Evolutionary conservation across 2,329 filamentous ascomycete genomes (phyloP).

Genomic region (Xylaria hypoxylon): DNA sequence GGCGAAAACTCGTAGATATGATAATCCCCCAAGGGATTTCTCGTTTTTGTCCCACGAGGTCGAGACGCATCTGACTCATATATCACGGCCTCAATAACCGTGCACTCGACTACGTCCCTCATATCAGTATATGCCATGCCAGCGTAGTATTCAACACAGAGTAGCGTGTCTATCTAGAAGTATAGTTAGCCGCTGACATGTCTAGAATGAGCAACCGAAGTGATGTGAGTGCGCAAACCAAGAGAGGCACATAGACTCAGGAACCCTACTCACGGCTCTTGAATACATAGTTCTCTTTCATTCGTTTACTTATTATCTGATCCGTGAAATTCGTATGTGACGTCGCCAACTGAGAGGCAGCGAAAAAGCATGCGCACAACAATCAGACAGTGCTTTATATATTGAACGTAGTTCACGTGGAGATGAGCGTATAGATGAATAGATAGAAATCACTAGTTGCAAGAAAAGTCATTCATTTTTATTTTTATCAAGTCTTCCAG

Average conservation of each 20-base stretch:
- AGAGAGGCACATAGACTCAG: too few relatives aligned
- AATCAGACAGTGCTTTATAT: not conserved
- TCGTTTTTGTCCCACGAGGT: not conserved
- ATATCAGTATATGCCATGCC: not conserved
- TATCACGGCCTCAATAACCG: not conserved
- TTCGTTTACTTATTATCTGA: not conserved
- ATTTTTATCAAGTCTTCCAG: slow-evolving; percentile 24
- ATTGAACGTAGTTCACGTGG: not conserved
- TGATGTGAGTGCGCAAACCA: too few relatives aligned
- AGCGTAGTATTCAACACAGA: not conserved
- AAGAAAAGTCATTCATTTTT: not conserved
- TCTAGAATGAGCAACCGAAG: not conserved
- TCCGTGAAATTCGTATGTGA: not conserved
- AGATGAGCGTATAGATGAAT: not conserved
- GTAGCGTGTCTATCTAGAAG: not conserved
- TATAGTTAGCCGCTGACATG: not conserved
- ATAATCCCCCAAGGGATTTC: not conserved
- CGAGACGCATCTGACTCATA: not conserved
- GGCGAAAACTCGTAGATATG: not conserved
- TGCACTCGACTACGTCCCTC: not conserved
- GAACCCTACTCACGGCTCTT: too few relatives aligned
- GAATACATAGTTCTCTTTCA: not conserved
- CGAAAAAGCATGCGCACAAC: not conserved
- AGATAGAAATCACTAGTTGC: not conserved
- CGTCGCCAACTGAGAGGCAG: not conserved